phyloP scores from a whole-genome alignment of 768 basidiomycete genomes.

The Leccinum imitatum region DNA sequence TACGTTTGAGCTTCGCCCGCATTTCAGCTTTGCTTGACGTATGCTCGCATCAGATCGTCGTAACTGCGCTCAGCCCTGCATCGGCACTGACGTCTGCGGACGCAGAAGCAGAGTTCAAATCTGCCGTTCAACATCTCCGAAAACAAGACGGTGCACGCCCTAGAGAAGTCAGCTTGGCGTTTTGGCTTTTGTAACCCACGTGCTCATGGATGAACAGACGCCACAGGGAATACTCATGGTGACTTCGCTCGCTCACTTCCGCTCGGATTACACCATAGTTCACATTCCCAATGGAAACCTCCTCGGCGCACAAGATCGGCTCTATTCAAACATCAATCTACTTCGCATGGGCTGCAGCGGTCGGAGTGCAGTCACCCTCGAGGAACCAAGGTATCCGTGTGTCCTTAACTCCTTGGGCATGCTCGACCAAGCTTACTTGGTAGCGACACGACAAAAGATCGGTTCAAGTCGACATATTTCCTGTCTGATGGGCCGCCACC shows the following conservation, averaged over 20 bases:
- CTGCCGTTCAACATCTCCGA: slow-evolving; percentile 57
- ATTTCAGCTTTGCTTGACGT: slow-evolving; percentile 14
- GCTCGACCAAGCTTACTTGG: slow-evolving; percentile 11
- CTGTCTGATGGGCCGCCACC: slow-evolving; percentile 43
- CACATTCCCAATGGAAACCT: slow-evolving; percentile 70
- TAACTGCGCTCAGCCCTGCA: slow-evolving; percentile 53
- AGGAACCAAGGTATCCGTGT: slow-evolving; percentile 58
- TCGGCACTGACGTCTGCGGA: slow-evolving; percentile 42
- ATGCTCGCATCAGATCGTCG: slow-evolving; percentile 47
- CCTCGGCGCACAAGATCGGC: slow-evolving; percentile 57
- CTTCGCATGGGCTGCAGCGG: slow-evolving; percentile 83
- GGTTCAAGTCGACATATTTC: slow-evolving; percentile 71
- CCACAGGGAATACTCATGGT: slow-evolving; percentile 70
- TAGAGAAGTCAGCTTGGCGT: slow-evolving; percentile 45
- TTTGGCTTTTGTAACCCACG: background rate
- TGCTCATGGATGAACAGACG: slow-evolving; percentile 41
- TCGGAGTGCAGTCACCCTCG: slow-evolving; percentile 73
- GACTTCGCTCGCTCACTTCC: slow-evolving; percentile 84
- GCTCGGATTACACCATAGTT: slow-evolving; percentile 84
- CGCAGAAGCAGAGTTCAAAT: slow-evolving; percentile 57
- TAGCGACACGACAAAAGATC: slow-evolving; percentile 78
- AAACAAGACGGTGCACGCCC: slow-evolving; percentile 70
- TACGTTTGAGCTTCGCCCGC: slow-evolving; percentile 22
- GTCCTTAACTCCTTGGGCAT: slow-evolving; percentile 6
- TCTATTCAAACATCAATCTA: slow-evolving; percentile 81